Evolutionary conservation across 305 asterid genomes (phyloP).

Genomic region (Solanum aculeatissimum): DNA sequence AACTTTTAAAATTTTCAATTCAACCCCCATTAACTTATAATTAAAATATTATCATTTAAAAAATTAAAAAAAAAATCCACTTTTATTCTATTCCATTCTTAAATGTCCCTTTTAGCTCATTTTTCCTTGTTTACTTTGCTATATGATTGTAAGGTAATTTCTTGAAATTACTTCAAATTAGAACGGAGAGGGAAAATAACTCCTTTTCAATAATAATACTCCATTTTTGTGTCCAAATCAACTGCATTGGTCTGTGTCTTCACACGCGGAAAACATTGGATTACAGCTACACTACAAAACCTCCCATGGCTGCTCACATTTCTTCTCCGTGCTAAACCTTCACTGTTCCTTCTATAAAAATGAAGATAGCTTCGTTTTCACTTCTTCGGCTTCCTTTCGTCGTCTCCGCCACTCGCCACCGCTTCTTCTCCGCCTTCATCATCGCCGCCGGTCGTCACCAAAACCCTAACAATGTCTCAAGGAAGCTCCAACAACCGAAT

Average conservation of each 20-base stretch:
- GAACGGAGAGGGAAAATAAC: too few species aligned
- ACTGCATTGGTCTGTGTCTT: background rate
- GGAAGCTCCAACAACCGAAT: conserved; percentile 48
- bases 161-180: too few species aligned
- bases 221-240: background rate
- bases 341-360: background rate
- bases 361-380: conserved; percentile 10
- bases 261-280: background rate
- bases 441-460: conserved; percentile 25
- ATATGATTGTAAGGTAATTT: too few species aligned
- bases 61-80: too few species aligned
- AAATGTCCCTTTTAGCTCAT: too few species aligned
- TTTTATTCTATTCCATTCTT: too few species aligned
- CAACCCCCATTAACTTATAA: too few species aligned
- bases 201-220: too few species aligned
- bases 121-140: too few species aligned
- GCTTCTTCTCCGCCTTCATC: conserved; percentile 10
- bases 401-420: conserved; percentile 15
- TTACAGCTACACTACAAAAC: background rate
- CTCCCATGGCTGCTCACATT: background rate
- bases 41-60: too few species aligned
- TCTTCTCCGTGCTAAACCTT: background rate
- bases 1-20: too few species aligned
- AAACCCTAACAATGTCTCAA: conserved; percentile 27
- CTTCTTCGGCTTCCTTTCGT: conserved; percentile 11